These are phyloP conservation scores for Aspergillus homomorphus DNA, from an alignment of 495 filamentous ascomycete species.

Conservation along the genomic window DNA sequence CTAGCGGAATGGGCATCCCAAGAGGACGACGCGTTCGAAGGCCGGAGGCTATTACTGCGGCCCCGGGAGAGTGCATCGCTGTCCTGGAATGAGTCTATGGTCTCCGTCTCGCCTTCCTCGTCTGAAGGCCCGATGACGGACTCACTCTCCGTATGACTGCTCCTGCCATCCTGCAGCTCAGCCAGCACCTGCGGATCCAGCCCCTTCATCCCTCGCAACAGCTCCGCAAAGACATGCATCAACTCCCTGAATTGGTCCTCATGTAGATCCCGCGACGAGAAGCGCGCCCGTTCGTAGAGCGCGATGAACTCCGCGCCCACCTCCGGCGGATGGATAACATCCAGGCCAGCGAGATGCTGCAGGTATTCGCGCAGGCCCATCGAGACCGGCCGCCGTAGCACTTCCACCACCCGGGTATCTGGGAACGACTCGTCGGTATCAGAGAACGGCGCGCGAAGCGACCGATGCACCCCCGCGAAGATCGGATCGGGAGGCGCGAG, in stretches of 20 bases:
- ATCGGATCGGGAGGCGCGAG: slow-evolving; percentile 65
- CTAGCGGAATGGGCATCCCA: slow-evolving; percentile 32
- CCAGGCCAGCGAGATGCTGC: slow-evolving; percentile 61
- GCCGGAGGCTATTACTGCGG: slow-evolving; percentile 32
- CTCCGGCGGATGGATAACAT: slow-evolving; percentile 57
- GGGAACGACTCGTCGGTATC: slow-evolving; percentile 34
- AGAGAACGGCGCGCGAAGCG: slow-evolving; percentile 31
- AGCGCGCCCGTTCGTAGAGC: slow-evolving; percentile 80
- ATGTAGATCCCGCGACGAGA: slow-evolving; percentile 57
- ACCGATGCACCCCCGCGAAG: slow-evolving; percentile 17
- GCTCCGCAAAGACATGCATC: slow-evolving; percentile 83
- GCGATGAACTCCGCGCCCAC: slow-evolving; percentile 62
- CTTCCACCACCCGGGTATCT: slow-evolving; percentile 61
- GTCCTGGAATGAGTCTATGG: slow-evolving; percentile 27
- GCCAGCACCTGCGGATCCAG: slow-evolving; percentile 51
- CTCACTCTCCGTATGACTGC: slow-evolving; percentile 33
- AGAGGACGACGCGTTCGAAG: slow-evolving; percentile 31
- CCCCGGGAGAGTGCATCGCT: slow-evolving; percentile 20
- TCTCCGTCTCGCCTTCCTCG: slow-evolving; percentile 48
- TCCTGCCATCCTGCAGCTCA: slow-evolving; percentile 32
- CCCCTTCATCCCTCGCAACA: slow-evolving; percentile 71
- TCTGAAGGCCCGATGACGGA: slow-evolving; percentile 44
- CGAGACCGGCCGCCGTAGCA: slow-evolving; percentile 64
- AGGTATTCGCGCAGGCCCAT: slow-evolving; percentile 86
- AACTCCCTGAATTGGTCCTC: slow-evolving; percentile 73